phyloP scores from a whole-genome alignment of 176 grass and related monocot genomes.

The bread wheat (Triticum aestivum) region IWGSC_CS_RefSeq_v2.1 NC_057811.1:86620255-86620754 shows the following conservation, averaged over 20 bases:
- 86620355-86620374: not conserved
- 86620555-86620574: not conserved
- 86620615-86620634: not conserved
- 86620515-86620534: not conserved
- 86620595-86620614: not conserved
- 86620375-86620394: constrained; percentile 6
- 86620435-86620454: not conserved
- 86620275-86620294: not conserved
- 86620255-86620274: not conserved
- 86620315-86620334: not conserved
- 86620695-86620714: not conserved
- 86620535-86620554: not conserved
- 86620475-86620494: not conserved
- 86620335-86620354: not conserved
- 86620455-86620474: not conserved
- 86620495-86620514: not conserved
- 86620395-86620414: not conserved
- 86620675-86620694: not conserved
- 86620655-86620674: not conserved
- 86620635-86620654: not conserved
- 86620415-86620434: not conserved
- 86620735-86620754: not conserved
- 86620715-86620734: not conserved
- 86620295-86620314: not conserved
- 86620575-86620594: not conserved